Conservation (phyloP, 2,329 filamentous ascomycete species). For the Colletotrichum acutatum region DNA sequence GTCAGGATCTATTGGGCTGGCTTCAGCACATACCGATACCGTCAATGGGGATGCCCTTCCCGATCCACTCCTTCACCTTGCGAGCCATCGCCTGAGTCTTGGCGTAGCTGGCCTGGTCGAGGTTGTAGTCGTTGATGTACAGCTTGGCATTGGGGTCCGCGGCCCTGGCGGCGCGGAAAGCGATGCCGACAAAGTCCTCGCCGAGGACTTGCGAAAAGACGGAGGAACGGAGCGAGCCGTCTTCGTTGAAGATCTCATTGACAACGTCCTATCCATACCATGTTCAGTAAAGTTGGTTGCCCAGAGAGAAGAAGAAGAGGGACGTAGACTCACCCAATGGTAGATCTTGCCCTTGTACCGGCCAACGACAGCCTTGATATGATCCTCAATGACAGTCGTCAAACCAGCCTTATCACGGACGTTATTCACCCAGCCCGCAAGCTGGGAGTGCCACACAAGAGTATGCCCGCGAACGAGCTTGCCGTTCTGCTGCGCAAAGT, state of each 20-base stretch:
- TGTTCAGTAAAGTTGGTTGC: neutral
- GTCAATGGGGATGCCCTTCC: slow-evolving; percentile 71
- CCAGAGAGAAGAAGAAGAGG: neutral
- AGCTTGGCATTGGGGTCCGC: slow-evolving; percentile 76
- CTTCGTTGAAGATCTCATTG: slow-evolving; percentile 73
- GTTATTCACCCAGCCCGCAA: slow-evolving; percentile 68
- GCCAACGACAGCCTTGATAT: slow-evolving; percentile 67
- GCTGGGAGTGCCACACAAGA: slow-evolving; percentile 72
- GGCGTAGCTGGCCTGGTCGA: slow-evolving; percentile 67
- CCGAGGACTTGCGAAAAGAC: slow-evolving; percentile 77
- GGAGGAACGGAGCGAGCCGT: slow-evolving; percentile 66
- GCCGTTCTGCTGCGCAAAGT: slow-evolving; percentile 66
- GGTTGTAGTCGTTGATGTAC: slow-evolving; percentile 82
- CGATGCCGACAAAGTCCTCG: slow-evolving; percentile 75
- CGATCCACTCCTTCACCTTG: slow-evolving; percentile 72
- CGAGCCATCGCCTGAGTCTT: slow-evolving; percentile 68
- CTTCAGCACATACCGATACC: slow-evolving; percentile 58
- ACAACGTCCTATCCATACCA: slow-evolving; percentile 62
- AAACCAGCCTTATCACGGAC: slow-evolving; percentile 64
- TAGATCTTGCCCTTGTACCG: slow-evolving; percentile 73
- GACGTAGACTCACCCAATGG: slow-evolving; percentile 55
- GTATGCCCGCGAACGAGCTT: slow-evolving; percentile 74
- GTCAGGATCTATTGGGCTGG: neutral
- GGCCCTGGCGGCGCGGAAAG: slow-evolving; percentile 74
- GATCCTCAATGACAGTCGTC: slow-evolving; percentile 66